Base-by-base conservation (phyloP, 164 flowering plant genomes). In the Stephania cephalantha region DNA sequence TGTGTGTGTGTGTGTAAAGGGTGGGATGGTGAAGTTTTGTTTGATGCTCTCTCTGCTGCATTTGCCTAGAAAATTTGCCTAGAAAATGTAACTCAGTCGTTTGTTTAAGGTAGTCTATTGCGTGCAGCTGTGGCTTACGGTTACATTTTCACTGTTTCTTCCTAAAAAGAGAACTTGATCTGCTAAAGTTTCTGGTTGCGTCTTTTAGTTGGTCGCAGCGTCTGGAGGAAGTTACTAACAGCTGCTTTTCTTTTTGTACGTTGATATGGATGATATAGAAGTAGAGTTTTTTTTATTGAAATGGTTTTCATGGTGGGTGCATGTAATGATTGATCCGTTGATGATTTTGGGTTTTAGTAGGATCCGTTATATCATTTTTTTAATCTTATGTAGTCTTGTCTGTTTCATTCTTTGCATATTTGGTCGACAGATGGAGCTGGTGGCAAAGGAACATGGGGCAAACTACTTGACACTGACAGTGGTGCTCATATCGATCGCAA, bases 401-500 rank as follows among this genome's bases (percentile, higher is more conserved):
- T 18, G 44, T 70, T 53, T 76, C n/a, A 9, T n/a, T 0, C 22
- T 18, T 18, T 61, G 25, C 20, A 61, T 6, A 61, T n/a, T 61
- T 61, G 9, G 9, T n/a, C 74, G 67, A 72, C 85, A 96, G 99
- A 96, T 85, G 99, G 99, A 52, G 98, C 82, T 84, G 99, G 99
- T 70, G 99, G 99, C 25, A 96, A 94, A 80, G 99, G 99, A 31
- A 94, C 98, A 22, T 96, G 99, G 99, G 99, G 99, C n/a, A 96
- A 89, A 81, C 80, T 94, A 66, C 88, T 96, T 29, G 99, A 96
- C 73, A 90, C 95, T 72, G 95, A 89, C 81, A 85, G 85, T 78
- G 98, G 85, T 48, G 78, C 91, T 9, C 91, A 85, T 72, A 83
- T 94, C 67, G 99, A 96, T 81, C 82, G 94, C n/a, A 94, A 94